Percentiles rank a stretch among this genome's conserved stretches.
These are phyloP conservation scores for Castanopsis chinensis DNA, from an alignment of 306 rosid genomes.

Conservation along the genomic window DNA sequence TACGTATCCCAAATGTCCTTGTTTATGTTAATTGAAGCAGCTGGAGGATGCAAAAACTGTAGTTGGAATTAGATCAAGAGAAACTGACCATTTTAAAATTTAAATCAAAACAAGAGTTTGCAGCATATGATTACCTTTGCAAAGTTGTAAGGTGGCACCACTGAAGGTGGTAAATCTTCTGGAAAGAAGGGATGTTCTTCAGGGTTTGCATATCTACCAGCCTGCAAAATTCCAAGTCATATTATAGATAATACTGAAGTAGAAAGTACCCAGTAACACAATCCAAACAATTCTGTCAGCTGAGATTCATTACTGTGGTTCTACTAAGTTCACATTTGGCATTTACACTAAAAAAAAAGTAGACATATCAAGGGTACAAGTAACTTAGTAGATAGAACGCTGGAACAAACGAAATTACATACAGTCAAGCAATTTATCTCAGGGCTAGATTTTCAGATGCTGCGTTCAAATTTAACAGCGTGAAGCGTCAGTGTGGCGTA, in stretches of 20 bases:
- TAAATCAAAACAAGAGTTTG: neutral
- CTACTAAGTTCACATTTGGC: neutral
- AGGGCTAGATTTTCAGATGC: neutral
- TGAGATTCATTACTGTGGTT: neutral
- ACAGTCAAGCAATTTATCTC: neutral
- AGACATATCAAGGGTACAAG: neutral
- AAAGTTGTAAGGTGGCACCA: slow-evolving; percentile 49
- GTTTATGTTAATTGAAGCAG: slow-evolving; percentile 68
- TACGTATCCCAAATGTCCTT: slow-evolving; percentile 66
- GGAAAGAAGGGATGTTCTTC: slow-evolving; percentile 86
- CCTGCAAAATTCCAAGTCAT: slow-evolving; percentile 44
- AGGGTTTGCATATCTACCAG: slow-evolving; percentile 72
- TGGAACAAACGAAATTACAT: neutral
- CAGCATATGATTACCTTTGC: slow-evolving; percentile 42
- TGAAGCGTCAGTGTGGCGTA: too few relatives aligned
- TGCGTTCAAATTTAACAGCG: too few relatives aligned
- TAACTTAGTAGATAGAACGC: neutral
- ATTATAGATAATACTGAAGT: too few relatives aligned
- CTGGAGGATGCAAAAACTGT: slow-evolving; percentile 68
- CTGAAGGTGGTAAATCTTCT: slow-evolving; percentile 40
- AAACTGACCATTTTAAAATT: neutral
- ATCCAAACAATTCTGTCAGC: neutral
- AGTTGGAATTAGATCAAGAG: slow-evolving; percentile 9
- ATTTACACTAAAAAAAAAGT: neutral
- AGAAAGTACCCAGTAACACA: neutral